Evolutionary conservation across 306 rosid species (phyloP), one percentile per base, ranked within the genome.

Genomic region (Alnus glutinosa): DNA sequence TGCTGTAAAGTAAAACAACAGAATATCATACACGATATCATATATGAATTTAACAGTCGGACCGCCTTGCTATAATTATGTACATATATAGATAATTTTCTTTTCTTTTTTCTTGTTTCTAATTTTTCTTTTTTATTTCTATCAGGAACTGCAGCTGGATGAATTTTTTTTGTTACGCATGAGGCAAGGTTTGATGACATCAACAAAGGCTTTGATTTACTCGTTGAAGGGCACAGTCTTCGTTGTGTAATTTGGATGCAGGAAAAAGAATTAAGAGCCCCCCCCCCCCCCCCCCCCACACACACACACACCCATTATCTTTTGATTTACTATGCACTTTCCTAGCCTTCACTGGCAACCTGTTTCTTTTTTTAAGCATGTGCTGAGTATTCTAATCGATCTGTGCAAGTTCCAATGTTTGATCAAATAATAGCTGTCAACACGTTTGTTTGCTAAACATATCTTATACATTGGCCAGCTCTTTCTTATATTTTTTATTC

Each of bases 241-340:
- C 80, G 93, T 47, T 90, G 96, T 76, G 92, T 90, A 75, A 88
- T 92, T 84, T 90, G 89, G 95, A n/a, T n/a, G n/a, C n/a, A n/a
- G n/a, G n/a, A n/a, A n/a, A n/a, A n/a, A n/a, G n/a, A n/a, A n/a
- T n/a, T n/a, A n/a, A n/a, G n/a, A n/a, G n/a, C n/a, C n/a, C n/a
- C n/a, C n/a, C n/a, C n/a, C n/a, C n/a, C n/a, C n/a, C n/a, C n/a
- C n/a, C n/a, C n/a, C n/a, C n/a, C n/a, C n/a, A n/a, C n/a, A n/a
- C n/a, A n/a, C n/a, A n/a, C n/a, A n/a, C n/a, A n/a, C n/a, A n/a
- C 28, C 28, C 28, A 23, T 23, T 23, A 23, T 23, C 28, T 23
- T 13, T 54, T 54, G 8, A 51, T 51, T 13, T 51, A 30, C 39
- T 2, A 3, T 61, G 69, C 44, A 34, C 4, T 30, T 62, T 0